These are phyloP conservation scores for Aspergillus costaricaensis DNA, from an alignment of 2,329 filamentous ascomycete genomes.

Conservation along the genomic window DNA sequence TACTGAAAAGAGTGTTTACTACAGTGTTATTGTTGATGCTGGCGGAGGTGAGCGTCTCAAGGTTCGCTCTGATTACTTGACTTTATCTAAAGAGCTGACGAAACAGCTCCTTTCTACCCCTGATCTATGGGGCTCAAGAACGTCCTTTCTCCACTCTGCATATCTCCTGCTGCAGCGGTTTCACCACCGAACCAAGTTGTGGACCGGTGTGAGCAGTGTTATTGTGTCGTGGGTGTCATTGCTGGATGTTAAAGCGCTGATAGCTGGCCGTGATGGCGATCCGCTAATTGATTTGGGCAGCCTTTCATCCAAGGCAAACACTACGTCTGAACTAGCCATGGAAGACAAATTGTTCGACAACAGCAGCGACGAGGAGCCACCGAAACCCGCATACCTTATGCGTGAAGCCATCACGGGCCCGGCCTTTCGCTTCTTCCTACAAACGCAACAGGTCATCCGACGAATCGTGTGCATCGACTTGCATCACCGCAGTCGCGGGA, in stretches of 20 bases:
- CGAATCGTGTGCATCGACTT: conserved; percentile 40
- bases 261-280: conserved; percentile 40
- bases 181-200: conserved; percentile 27
- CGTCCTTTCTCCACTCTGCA: conserved; percentile 35
- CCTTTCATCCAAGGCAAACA: conserved; percentile 5
- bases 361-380: conserved; percentile 9
- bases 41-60: conserved; percentile 32
- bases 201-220: conserved; percentile 32
- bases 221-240: conserved; percentile 37
- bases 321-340: conserved; percentile 8
- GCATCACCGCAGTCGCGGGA: conserved; percentile 42
- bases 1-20: conserved; percentile 29
- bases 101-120: conserved; percentile 31
- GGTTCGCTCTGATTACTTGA: background rate
- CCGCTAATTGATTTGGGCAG: conserved; percentile 33
- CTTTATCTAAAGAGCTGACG: background rate
- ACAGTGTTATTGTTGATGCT: conserved; percentile 38
- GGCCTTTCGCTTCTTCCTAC: conserved; percentile 36
- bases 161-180: conserved; percentile 35
- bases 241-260: conserved; percentile 38
- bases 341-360: background rate
- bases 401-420: conserved; percentile 34
- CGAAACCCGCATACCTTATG: conserved; percentile 26
- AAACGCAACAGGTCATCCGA: conserved; percentile 37
- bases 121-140: conserved; percentile 29